Evolutionary conservation across 208 protist genomes (phyloP).

Genomic region (Leishmania lainsoni): DNA sequence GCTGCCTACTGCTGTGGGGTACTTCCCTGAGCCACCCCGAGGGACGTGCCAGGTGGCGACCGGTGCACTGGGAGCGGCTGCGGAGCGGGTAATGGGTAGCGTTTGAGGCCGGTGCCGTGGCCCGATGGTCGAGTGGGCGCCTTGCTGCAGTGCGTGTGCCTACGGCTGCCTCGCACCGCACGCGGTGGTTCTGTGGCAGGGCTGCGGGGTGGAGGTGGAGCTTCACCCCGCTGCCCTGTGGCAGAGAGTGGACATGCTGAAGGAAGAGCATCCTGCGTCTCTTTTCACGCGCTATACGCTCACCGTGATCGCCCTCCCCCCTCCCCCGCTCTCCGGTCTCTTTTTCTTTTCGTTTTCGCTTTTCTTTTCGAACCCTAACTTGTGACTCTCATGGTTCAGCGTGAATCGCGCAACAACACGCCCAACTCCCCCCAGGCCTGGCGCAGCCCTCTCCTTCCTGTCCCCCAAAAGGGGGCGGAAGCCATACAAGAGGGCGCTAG

Average conservation of each 20-base stretch:
- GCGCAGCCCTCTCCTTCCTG: neutral
- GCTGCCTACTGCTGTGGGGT: neutral
- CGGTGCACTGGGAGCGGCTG: neutral
- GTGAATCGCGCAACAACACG: neutral
- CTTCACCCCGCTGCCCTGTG: neutral
- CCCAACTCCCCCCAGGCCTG: neutral
- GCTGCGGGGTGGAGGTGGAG: neutral
- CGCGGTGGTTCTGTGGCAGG: neutral
- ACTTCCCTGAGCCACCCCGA: neutral
- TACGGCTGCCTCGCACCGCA: neutral
- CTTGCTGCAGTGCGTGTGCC: neutral
- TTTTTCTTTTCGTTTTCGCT: constrained; percentile 4
- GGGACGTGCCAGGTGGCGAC: neutral
- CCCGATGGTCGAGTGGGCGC: neutral
- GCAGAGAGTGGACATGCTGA: neutral
- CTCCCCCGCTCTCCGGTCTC: neutral
- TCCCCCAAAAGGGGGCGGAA: neutral
- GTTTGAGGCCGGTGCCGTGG: neutral
- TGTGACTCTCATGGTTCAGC: neutral
- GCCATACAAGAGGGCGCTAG: neutral
- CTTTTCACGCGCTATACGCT: neutral
- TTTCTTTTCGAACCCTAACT: neutral
- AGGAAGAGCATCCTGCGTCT: neutral
- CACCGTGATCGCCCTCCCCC: neutral
- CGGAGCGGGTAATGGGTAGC: neutral